A percentile compares a stretch with the other conserved stretches of the same genome.
These are phyloP conservation scores for Podospora pseudoanserina DNA, from an alignment of 495 filamentous ascomycete genomes.

Conservation along the genomic window DNA sequence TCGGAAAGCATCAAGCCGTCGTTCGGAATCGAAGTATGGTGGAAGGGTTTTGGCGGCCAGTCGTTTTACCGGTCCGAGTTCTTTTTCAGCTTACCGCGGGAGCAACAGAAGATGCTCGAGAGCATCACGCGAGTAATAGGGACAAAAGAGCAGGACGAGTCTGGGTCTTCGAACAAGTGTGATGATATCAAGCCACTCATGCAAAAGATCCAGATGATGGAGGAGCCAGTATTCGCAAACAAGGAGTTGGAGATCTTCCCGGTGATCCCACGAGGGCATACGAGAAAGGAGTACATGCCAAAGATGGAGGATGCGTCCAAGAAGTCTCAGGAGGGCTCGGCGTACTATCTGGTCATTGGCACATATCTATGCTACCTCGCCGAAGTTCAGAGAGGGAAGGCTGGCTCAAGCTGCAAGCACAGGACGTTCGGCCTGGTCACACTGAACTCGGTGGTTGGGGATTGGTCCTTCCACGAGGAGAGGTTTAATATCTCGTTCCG, in stretches of 20 bases:
- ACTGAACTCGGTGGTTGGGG: slow-evolving; percentile 48
- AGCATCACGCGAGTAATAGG: slow-evolving; percentile 60
- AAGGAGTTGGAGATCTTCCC: slow-evolving; percentile 74
- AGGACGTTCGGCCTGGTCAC: slow-evolving; percentile 68
- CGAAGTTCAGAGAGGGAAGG: slow-evolving; percentile 52
- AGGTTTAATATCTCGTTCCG: slow-evolving; percentile 82
- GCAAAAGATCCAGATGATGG: slow-evolving; percentile 60
- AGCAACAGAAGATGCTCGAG: slow-evolving; percentile 71
- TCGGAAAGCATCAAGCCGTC: slow-evolving; percentile 76
- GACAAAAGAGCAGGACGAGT: slow-evolving; percentile 35
- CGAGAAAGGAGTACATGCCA: slow-evolving; percentile 43
- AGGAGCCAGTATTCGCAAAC: slow-evolving; percentile 64
- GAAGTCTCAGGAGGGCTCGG: slow-evolving; percentile 73
- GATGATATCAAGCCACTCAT: slow-evolving; percentile 61
- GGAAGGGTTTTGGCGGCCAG: slow-evolving; percentile 57
- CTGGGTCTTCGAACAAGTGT: slow-evolving; percentile 53
- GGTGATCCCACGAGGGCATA: slow-evolving; percentile 69
- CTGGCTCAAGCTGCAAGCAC: slow-evolving; percentile 40
- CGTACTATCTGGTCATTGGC: slow-evolving; percentile 84
- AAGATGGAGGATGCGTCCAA: slow-evolving; percentile 43
- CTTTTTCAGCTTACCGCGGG: slow-evolving; percentile 67
- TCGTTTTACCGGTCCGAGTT: slow-evolving; percentile 52
- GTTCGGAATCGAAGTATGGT: slow-evolving; percentile 83
- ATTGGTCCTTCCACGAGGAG: slow-evolving; percentile 62
- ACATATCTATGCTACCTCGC: slow-evolving; percentile 78